phyloP scores from a whole-genome alignment of 208 protist genomes.

The Angomonas deanei region DNA sequence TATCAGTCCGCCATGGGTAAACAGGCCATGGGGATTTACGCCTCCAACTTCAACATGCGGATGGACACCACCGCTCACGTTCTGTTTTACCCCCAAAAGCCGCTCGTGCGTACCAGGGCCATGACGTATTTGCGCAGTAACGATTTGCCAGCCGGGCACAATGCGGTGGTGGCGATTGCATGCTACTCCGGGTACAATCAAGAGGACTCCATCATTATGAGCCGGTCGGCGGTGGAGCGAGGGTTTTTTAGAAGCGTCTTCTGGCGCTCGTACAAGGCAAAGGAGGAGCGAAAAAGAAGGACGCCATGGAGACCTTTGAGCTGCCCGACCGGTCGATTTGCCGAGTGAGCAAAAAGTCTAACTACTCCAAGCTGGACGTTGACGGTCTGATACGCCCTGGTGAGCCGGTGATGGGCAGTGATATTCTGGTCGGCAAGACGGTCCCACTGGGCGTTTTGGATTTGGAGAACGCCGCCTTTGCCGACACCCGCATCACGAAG shows the following conservation, averaged over 20 bases:
- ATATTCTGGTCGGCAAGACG: conserved; percentile 95
- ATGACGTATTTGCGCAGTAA: conserved; percentile 95
- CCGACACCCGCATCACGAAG: conserved; percentile 71
- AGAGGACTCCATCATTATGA: conserved; percentile 99
- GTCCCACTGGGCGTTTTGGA: conserved; percentile 31
- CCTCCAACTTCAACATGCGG: conserved; percentile 94
- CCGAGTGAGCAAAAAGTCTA: conserved; percentile 62
- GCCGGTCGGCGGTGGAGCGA: conserved; percentile 95
- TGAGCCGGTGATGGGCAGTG: conserved; percentile 72
- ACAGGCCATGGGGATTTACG: conserved; percentile 96
- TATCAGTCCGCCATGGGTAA: conserved; percentile 99
- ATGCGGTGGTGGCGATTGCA: conserved; percentile 99
- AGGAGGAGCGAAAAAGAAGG: conserved; percentile 75
- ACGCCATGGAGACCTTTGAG: conserved; percentile 90
- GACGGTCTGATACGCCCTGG: conserved; percentile 94
- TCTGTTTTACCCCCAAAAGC: conserved; percentile 97
- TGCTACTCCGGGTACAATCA: conserved; percentile 99
- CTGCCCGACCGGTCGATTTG: conserved; percentile 85
- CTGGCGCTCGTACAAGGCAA: conserved; percentile 77
- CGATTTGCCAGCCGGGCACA: conserved; percentile 98
- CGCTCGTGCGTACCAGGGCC: conserved; percentile 94
- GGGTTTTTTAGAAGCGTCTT: conserved; percentile 96
- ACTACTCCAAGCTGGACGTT: conserved; percentile 95
- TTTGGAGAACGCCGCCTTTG: conserved; percentile 30
- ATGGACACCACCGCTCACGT: conserved; percentile 98